Base-by-base conservation (phyloP, 352 stramenopile genomes). In the Phytophthora lateralis region DNA sequence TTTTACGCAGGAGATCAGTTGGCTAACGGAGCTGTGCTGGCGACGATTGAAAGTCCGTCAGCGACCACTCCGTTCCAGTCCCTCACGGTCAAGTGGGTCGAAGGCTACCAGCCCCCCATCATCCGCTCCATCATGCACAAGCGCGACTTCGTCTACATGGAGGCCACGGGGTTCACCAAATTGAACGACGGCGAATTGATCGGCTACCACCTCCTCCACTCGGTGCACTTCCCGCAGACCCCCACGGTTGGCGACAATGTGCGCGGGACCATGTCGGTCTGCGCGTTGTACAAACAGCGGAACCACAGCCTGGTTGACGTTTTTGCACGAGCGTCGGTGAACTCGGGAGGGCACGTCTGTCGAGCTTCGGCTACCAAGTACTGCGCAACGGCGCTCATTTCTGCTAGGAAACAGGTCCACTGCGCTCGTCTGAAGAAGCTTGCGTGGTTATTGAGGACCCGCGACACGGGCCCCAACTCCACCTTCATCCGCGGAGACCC, bases 201-300 rank as follows among this genome's bases (percentile, higher is more conserved):
- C 38, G 80, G 80, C n/a, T 91, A 78, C 56, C 82, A 90, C 14
- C 52, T 91, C 18, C 50, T 85, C 12, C 82, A 89, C 66, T 89
- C 78, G 29, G 71, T 91, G 20, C 56, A 78, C 15, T 84, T 91
- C 50, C 69, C 71, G 6, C 62, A 85, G 42, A 78, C 78, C 6
- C 61, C 63, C 2, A 55, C 70, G 20, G 69, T 78, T 2, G 57
- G 63, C 0, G 70, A 66, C 15, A 80, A 75, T 37, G 55, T 80
- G 34, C 77, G 82, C n/a, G 78, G 72, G 9, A 77, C 78, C 34
- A 69, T 89, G 37, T 88, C 79, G 4, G 48, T 82, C 24, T 86
- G 77, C 43, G 74, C 52, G 7, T 29, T 88, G 14, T 91, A 80
- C 57, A 65, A 74, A 15, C 82, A 91, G 38, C 65, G 67, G 3